A percentile compares a stretch with the other conserved stretches of the same genome.
Conservation (phyloP, 495 filamentous ascomycete genomes). For the Terfezia claveryi region DNA sequence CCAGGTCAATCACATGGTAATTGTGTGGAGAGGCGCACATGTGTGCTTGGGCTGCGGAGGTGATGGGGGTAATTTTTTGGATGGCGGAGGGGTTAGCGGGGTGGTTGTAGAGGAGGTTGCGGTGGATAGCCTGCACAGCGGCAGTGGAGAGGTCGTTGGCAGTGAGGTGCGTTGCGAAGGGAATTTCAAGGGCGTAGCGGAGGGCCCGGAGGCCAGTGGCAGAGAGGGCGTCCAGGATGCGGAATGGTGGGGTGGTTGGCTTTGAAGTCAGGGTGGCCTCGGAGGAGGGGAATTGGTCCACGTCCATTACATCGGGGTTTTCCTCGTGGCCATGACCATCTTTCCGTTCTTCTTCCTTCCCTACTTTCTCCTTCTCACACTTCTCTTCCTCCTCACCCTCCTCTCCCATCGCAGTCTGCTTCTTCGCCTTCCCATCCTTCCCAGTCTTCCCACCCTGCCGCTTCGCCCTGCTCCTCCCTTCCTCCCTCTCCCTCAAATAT, state of each 20-base stretch:
- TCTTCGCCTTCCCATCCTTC: slow-evolving; percentile 14
- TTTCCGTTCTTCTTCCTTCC: not conserved
- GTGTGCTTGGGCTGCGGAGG: slow-evolving; percentile 63
- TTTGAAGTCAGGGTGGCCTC: not conserved
- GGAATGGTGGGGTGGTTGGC: slow-evolving; percentile 29
- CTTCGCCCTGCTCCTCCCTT: slow-evolving; percentile 15
- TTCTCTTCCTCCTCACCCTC: slow-evolving; percentile 3
- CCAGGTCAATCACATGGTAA: slow-evolving; percentile 89
- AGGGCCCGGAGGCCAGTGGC: slow-evolving; percentile 83
- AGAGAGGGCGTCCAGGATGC: slow-evolving; percentile 82
- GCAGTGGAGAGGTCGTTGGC: slow-evolving; percentile 68
- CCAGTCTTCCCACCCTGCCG: slow-evolving; percentile 28
- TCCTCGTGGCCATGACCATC: not conserved
- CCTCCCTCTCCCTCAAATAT: slow-evolving; percentile 27
- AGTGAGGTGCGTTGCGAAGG: slow-evolving; percentile 55
- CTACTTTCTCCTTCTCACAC: not conserved
- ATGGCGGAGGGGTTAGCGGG: slow-evolving; percentile 26
- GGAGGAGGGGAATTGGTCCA: not conserved
- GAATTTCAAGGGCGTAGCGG: slow-evolving; percentile 78
- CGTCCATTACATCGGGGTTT: not conserved
- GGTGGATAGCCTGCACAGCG: slow-evolving; percentile 58
- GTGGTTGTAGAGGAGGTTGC: slow-evolving; percentile 65
- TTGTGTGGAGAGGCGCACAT: slow-evolving; percentile 44
- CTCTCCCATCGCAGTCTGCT: slow-evolving; percentile 7
- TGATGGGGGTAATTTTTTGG: slow-evolving; percentile 42